Evolutionary conservation across 164 flowering plant genomes (phyloP), one percentile per base, ranked within the genome.

Genomic region (Vitis amurensis): DNA sequence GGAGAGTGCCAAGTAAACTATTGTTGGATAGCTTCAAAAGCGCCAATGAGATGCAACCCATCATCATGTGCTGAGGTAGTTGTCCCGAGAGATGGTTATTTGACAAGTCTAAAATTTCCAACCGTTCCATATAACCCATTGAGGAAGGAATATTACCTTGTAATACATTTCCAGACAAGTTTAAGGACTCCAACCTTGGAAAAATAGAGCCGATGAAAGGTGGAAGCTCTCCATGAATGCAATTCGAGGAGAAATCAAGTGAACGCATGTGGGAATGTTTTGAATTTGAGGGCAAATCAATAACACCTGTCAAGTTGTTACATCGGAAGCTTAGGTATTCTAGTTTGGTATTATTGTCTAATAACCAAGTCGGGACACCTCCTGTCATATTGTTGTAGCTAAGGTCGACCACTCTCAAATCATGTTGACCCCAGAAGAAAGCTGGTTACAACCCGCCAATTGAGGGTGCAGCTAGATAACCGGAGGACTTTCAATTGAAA

Each of bases 341-440:
- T 15, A 72, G 14, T 3, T 13, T 50, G 6, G 73, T 68, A 27
- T 74, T 78, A 49, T 74, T 74, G 55, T 61, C 58, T 8, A 73
- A 48, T 59, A 77, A 17, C 80, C 80, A 73, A 37, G n/a, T 14
- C 4, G 71, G 77, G 53, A 74, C 47, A 7, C 13, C 44, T 67
- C 74, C 72, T 4, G 3, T 44, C 44, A 74, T 9, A 13, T 50
- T 8, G 5, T 30, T 63, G 55, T 68, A 4, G 0, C 52, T 19
- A 19, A 75, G 67, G 15, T 66, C 63, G 61, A 74, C 58, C 3
- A n/a, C 7, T 27, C 16, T 9, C 47, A 75, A 30, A 50, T 70
- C 69, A 61, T 59, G 16, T 29, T 70, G 74, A 14, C n/a, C 61
- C 1, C 7, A 29, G 51, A 10, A 75, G 74, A 27, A 75, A 75